Percentiles rank a stretch among this genome's conserved stretches.
Conservation (phyloP, 352 stramenopile species). For the Lagenidium sp. region DNA sequence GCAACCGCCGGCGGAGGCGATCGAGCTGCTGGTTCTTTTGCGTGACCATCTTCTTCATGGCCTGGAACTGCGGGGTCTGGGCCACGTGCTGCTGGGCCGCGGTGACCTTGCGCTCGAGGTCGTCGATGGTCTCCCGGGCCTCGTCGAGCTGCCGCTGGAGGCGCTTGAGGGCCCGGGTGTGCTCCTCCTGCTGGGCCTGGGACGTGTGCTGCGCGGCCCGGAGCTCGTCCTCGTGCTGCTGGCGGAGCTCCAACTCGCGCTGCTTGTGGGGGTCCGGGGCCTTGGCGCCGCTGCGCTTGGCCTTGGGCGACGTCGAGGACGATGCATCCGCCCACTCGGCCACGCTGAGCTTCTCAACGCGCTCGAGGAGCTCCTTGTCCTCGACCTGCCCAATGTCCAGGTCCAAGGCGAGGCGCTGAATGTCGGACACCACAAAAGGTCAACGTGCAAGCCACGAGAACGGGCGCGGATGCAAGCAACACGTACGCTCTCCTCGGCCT, state of each 20-base stretch:
- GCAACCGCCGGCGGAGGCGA: conserved; percentile 49
- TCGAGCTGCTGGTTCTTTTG: conserved; percentile 79
- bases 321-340: conserved; percentile 41
- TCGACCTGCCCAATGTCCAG: conserved; percentile 73
- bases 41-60: conserved; percentile 74
- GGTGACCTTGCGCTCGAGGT: conserved; percentile 47
- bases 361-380: conserved; percentile 59
- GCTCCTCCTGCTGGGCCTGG: conserved; percentile 33
- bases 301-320: neutral
- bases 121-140: conserved; percentile 35
- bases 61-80: conserved; percentile 77
- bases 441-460: neutral
- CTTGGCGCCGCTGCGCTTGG: conserved; percentile 1
- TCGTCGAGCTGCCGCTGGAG: conserved; percentile 52
- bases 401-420: conserved; percentile 45
- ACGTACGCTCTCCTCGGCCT: conserved; percentile 55
- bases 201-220: conserved; percentile 35
- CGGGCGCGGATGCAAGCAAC: neutral
- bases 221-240: conserved; percentile 55
- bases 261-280: conserved; percentile 9
- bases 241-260: conserved; percentile 8
- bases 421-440: neutral
- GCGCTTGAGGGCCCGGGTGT: conserved; percentile 38
- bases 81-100: conserved; percentile 58
- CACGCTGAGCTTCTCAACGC: conserved; percentile 69